A percentile compares a stretch with the other conserved stretches of the same genome.
These are phyloP conservation scores for Cyberlindnera meyerae DNA, from an alignment of 805 yeast genomes.

Conservation along the genomic window DNA sequence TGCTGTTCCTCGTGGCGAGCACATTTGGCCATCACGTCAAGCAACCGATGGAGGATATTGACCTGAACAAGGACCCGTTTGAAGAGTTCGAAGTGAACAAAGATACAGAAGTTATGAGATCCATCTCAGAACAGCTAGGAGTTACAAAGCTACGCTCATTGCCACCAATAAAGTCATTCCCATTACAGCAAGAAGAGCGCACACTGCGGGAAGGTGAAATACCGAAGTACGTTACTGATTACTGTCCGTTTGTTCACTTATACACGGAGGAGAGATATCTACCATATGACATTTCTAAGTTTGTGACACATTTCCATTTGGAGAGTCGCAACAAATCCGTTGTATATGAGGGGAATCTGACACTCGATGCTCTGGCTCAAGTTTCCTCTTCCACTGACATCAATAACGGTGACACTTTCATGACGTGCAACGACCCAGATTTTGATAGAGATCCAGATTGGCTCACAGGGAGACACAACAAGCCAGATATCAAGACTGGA, in stretches of 20 bases:
- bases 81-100: slow-evolving; percentile 8
- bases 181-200: slow-evolving; percentile 28
- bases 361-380: slow-evolving; percentile 24
- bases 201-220: slow-evolving; percentile 48
- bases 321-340: slow-evolving; percentile 45
- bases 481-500: slow-evolving; percentile 71
- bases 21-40: neutral
- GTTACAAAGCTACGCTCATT: slow-evolving; percentile 16
- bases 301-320: slow-evolving; percentile 60
- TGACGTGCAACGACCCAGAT: slow-evolving; percentile 57
- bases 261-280: slow-evolving; percentile 85
- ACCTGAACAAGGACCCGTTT: slow-evolving; percentile 16
- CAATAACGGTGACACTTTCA: slow-evolving; percentile 37
- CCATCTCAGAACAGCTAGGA: slow-evolving; percentile 6
- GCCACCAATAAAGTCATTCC: slow-evolving; percentile 35
- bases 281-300: slow-evolving; percentile 76
- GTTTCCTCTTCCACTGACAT: slow-evolving; percentile 23
- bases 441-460: slow-evolving; percentile 76
- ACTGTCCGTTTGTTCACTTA: slow-evolving; percentile 75
- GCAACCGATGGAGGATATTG: neutral
- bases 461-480: slow-evolving; percentile 69
- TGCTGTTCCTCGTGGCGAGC: too few relatives aligned
- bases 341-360: slow-evolving; percentile 29
- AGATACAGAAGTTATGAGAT: slow-evolving; percentile 6
- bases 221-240: slow-evolving; percentile 58